Evolutionary conservation across 768 basidiomycete genomes (phyloP), one percentile per base, ranked within the genome.

Genomic region (Suillus clintonianus): DNA sequence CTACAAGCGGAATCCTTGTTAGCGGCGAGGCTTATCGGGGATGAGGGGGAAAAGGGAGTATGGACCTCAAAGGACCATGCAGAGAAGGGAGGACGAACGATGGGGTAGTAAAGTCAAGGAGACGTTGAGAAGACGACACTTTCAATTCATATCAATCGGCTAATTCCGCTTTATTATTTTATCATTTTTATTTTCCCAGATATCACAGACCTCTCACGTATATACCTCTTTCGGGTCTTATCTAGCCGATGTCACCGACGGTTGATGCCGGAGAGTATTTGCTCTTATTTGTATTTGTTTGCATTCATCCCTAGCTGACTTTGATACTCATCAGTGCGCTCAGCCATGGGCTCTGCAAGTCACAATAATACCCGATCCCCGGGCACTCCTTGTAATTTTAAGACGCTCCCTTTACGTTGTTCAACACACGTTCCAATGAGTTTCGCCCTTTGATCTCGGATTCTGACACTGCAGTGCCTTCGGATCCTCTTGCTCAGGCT

Each of bases 1-100:
- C 82, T 64, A 80, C 82, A 83, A 79, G 82, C 82, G 82, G 78
- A 76, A 79, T 83, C 82, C 82, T 83, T 83, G 81, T 72, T 68
- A 71, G 72, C 82, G 82, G 79, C 81, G 77, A 78, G 82, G 82
- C 14, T 69, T 65, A 56, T 76, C 81, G 81, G 82, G 67, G 69
- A 67, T 64, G 68, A 68, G 64, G 69, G 70, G 70, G 69, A 72
- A 69, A 64, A 68, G 66, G 70, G 68, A 60, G 32, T 54, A 62
- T 62, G 61, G 47, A 68, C 66, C 74, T 76, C 74, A 76, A 77
- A 74, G 71, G 76, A 76, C 74, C 76, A 76, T 77, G 71, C 69
- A 67, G 70, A 67, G 64, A 63, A 67, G 68, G 67, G 62, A 57
- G 64, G 67, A 65, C 5, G 5, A 34, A 14, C 19, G 59, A 60